Evolutionary conservation across 73 alveolate genomes (phyloP).

Genomic region (Tetrahymena borealis): DNA sequence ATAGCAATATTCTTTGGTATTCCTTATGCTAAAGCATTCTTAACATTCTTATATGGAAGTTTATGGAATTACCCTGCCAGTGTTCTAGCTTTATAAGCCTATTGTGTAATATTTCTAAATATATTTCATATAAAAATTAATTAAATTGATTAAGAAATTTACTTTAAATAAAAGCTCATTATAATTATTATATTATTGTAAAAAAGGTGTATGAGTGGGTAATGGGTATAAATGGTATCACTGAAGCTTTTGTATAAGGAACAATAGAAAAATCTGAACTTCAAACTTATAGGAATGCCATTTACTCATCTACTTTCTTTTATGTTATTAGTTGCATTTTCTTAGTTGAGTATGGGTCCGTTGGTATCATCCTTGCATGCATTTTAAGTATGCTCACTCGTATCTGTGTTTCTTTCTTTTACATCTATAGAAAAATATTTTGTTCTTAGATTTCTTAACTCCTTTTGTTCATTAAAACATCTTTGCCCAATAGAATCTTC

Average conservation of each 20-base stretch:
- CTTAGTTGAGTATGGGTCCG: slow-evolving; percentile 16
- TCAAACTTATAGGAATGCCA: slow-evolving; percentile 8
- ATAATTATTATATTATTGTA: too few relatives aligned
- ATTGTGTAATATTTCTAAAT: background rate
- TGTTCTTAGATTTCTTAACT: background rate
- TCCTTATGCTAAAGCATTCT: slow-evolving; percentile 18
- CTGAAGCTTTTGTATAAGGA: slow-evolving; percentile 19
- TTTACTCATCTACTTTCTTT: slow-evolving; percentile 10
- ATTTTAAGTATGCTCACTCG: slow-evolving; percentile 15
- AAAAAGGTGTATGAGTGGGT: slow-evolving; percentile 20
- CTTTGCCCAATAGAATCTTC: background rate
- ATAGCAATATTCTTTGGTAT: slow-evolving; percentile 14
- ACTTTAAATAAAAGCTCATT: too few relatives aligned
- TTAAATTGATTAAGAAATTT: too few relatives aligned
- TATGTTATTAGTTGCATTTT: background rate
- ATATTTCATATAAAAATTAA: too few relatives aligned
- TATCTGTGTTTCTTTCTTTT: slow-evolving; percentile 6
- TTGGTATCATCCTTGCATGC: slow-evolving; percentile 17
- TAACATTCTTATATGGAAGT: slow-evolving; percentile 6
- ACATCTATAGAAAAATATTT: background rate
- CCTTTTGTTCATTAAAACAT: background rate
- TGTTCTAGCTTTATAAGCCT: slow-evolving; percentile 10
- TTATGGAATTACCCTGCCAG: slow-evolving; percentile 16
- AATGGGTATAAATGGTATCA: slow-evolving; percentile 35
- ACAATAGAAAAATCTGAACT: slow-evolving; percentile 12